Evolutionary conservation across 495 filamentous ascomycete genomes (phyloP), one percentile per base, ranked within the genome.

Genomic region (Penicillium simplicissimum): DNA sequence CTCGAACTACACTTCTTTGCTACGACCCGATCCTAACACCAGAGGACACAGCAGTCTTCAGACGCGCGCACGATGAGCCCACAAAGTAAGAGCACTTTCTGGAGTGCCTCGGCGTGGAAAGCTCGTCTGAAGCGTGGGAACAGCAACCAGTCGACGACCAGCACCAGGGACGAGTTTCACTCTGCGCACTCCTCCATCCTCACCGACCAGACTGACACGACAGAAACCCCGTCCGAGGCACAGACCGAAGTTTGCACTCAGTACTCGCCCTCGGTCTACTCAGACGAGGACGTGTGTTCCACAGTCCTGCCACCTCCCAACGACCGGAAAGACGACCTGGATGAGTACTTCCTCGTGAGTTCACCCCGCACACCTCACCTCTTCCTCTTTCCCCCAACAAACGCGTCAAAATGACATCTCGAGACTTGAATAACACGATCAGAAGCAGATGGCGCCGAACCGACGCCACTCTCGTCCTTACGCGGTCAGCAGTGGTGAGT

Each of bases 401-500:
- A 49, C 7, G 11, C 9, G 7, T 25, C 11, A n/a, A 31, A 49
- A 49, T 25, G 25, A 49, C 7, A 21, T 10, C 6, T 13, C 7
- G 15, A 37, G 9, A 3, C 19, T 17, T 37, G 33, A 45, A 43
- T 59, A 42, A 51, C 57, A 17, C 17, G 0, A 43, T 43, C 14
- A 43, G 17, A 35, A 21, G 15, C 28, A 71, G 58, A 72, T 69
- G 61, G 64, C 60, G 10, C 66, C 70, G 10, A 59, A 55, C 43
- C 62, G 52, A 31, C 67, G 55, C 8, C 71, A 69, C 25, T 36
- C 63, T 15, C 65, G 66, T 47, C 67, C 74, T 0, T 78, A 77
- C 63, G 68, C 69, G 8, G 66, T 79, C 33, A 68, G 71, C 51
- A 59, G 66, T n/a, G 59, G 66, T 19, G 76, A 76, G 9, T 78